Evolutionary conservation across 1,284 basidiomycete species (phyloP), one percentile per base, ranked within the genome.

Genomic region (Mycena sp.): DNA sequence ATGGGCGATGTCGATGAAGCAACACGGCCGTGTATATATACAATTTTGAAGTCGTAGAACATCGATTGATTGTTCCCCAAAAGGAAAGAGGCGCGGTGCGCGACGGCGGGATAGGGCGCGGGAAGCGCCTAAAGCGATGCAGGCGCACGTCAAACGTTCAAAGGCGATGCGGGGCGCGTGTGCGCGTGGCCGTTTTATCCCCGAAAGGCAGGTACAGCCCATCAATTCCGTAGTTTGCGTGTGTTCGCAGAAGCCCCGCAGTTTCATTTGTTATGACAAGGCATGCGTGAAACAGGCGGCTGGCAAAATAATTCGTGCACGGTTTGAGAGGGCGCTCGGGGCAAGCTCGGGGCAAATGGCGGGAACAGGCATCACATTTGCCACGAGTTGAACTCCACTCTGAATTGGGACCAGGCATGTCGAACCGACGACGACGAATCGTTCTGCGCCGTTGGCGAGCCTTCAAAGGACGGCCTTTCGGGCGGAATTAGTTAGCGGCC

Each of bases 1-100:
- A 14, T 22, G 57, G 41, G 41, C 64, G 30, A 46, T 69, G 38
- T 59, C n/a, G 48, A 65, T 62, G 37, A 56, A 57, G 38, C 67
- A 6, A 34, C 14, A 54, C 6, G 60, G 56, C 62, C 46, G 56
- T 52, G 56, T 41, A 64, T 64, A 64, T 69, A 64, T 69, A 64
- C 67, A 62, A 56, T 46, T 56, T 62, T 10, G 52, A 57, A 65
- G 18, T 41, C 30, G 22, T 34, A 14, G 55, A 66, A 52, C 65
- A 38, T 44, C 52, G 54, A 44, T 34, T 30, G 54, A 67, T 48
- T 37, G n/a, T 6, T 11, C 25, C 30, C 57, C 2, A 60, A 52
- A 10, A 57, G 59, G 50, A 25, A 54, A 55, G 18, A 30, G 10
- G 34, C 37, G 34, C n/a, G 10, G 22, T 30, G 52, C 52, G 52